These are phyloP conservation scores for Kernera saxatilis DNA, from an alignment of 345 rosid species.

Conservation along the genomic window DNA sequence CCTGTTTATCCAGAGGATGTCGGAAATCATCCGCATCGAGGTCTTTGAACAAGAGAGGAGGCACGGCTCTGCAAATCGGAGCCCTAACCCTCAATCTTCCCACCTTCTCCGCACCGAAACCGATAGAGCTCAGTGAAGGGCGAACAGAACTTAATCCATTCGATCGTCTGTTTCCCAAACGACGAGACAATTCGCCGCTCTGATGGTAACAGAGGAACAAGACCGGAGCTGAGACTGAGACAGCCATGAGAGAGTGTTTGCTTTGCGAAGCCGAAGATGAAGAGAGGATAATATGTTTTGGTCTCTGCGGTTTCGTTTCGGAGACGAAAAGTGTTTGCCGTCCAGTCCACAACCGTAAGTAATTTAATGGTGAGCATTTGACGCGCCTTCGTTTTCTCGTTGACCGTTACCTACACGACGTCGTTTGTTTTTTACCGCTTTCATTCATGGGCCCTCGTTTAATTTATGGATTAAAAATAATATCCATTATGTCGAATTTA, in stretches of 20 bases:
- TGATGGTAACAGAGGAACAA: conserved; percentile 35
- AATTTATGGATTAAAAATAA: too few relatives aligned
- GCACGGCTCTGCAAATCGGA: conserved; percentile 51
- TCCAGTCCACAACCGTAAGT: conserved; percentile 26
- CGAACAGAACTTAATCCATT: conserved; percentile 5
- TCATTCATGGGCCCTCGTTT: background rate
- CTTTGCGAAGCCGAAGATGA: background rate
- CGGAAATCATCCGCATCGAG: conserved; percentile 97
- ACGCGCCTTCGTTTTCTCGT: conserved; percentile 30
- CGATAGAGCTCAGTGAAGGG: background rate
- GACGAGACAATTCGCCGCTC: conserved; percentile 15
- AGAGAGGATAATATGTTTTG: background rate
- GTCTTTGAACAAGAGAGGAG: conserved; percentile 60
- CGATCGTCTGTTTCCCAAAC: conserved; percentile 20
- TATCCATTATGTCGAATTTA: too few relatives aligned
- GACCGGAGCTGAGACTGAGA: conserved; percentile 35
- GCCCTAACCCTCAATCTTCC: conserved; percentile 28
- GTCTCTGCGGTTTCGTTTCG: conserved; percentile 10
- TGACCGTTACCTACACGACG: conserved; percentile 15
- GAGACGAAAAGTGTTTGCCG: conserved; percentile 11
- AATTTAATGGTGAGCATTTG: conserved; percentile 23
- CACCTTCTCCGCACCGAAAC: conserved; percentile 30
- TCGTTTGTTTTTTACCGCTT: background rate
- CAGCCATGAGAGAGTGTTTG: conserved; percentile 21
- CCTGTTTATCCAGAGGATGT: conserved; percentile 95